Evolutionary conservation across 2,329 filamentous ascomycete species (phyloP).

Genomic region (Monosporascus cannonballus): DNA sequence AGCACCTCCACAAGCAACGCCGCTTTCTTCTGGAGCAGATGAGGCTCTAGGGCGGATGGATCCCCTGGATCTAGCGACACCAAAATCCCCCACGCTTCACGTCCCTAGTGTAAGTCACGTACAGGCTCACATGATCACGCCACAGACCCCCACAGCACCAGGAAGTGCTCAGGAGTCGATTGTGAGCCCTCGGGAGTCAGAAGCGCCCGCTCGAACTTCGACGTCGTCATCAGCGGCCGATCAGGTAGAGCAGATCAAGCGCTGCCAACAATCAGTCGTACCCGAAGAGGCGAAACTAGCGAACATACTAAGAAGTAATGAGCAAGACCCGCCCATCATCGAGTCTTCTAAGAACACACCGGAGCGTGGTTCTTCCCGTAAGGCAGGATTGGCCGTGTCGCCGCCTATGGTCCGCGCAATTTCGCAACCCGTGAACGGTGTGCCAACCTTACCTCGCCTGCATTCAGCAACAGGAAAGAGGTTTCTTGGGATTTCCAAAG

Average conservation of each 20-base stretch:
- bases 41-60: constrained; percentile 40
- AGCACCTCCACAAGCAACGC: constrained; percentile 22
- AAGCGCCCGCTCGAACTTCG: neutral
- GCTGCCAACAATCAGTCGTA: constrained; percentile 36
- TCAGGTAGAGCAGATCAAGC: constrained; percentile 37
- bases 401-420: constrained; percentile 48
- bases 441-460: constrained; percentile 38
- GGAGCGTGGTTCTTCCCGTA: constrained; percentile 37
- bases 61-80: constrained; percentile 43
- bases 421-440: constrained; percentile 39
- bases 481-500: constrained; percentile 22
- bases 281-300: constrained; percentile 23
- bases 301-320: constrained; percentile 13
- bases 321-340: constrained; percentile 4
- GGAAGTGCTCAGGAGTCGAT: constrained; percentile 11
- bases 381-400: constrained; percentile 38
- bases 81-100: constrained; percentile 24
- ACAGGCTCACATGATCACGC: constrained; percentile 8
- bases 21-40: constrained; percentile 25
- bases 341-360: constrained; percentile 15
- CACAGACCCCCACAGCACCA: constrained; percentile 16
- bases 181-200: constrained; percentile 13
- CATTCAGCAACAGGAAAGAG: constrained; percentile 40
- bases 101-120: constrained; percentile 3
- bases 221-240: constrained; percentile 22